Base-by-base conservation (phyloP, 352 stramenopile species). In the Phytopythium helicoides region DNA sequence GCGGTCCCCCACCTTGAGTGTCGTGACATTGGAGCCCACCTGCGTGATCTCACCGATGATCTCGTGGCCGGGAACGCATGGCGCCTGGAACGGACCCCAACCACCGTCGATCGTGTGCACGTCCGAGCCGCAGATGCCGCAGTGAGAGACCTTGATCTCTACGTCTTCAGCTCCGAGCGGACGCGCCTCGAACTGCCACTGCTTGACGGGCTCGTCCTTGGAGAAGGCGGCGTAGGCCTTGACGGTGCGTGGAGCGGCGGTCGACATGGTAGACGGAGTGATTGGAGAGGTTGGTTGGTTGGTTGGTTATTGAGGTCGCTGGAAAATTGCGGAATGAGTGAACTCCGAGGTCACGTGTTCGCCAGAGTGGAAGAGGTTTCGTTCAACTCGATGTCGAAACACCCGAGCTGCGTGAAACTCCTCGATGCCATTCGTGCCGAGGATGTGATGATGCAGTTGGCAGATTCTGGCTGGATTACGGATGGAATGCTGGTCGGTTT, bases 1-100 rank as follows among this genome's bases (percentile, higher is more conserved):
- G 12, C 65, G 54, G 59, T 95, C 80, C 6, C 87, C 87, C 9
- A 91, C 79, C 38, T 76, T 66, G 40, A 94, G 74, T 21, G 76
- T 63, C 33, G 60, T 74, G 5, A 95, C 86, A 2, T 81, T 54
- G 5, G 47, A 21, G 6, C 73, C 73, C 0, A 54, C 64, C 21
- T 56, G 47, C 1, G 61, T 71, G 22, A 85, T 63, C n/a, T 72
- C 58, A 7, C 73, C 73, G 26, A 85, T 59, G 19, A 73, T 84
- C 37, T 84, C 73, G 44, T 81, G 73, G 14, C 70, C 73, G 15
- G 52, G 41, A 2, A 84, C 70, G 58, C 69, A 66, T 9, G 68
- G 73, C 50, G 75, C 79, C 1, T 19, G n/a, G 2, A 54, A 52
- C 1, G 54, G 48, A 0, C 69, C 69, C 69, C 69, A 83, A 15